Evolutionary conservation across 129 eudicot genomes (phyloP).

Genomic region (Artemisia tridentata): DNA sequence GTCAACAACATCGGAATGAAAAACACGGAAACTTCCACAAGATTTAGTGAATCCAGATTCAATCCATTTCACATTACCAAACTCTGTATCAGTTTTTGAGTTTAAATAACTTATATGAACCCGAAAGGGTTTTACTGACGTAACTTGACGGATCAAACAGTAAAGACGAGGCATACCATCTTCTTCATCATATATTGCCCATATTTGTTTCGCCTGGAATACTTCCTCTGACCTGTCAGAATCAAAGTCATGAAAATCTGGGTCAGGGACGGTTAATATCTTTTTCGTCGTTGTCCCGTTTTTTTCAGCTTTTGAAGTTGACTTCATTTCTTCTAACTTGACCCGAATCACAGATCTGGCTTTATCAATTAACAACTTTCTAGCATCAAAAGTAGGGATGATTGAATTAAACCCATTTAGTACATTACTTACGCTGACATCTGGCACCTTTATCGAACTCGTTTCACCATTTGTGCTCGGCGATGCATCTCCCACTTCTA

Average conservation of each 20-base stretch:
- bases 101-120: slow-evolving; percentile 70
- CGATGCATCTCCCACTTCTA: slow-evolving; percentile 39
- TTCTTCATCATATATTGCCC: slow-evolving; percentile 97
- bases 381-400: slow-evolving; percentile 48
- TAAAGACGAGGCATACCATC: slow-evolving; percentile 96
- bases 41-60: slow-evolving; percentile 88
- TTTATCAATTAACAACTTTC: slow-evolving; percentile 68
- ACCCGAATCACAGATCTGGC: slow-evolving; percentile 61
- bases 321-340: slow-evolving; percentile 67
- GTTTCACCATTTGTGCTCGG: slow-evolving; percentile 42
- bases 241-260: slow-evolving; percentile 94
- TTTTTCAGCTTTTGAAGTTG: slow-evolving; percentile 48
- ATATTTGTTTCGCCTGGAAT: slow-evolving; percentile 82
- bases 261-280: slow-evolving; percentile 74
- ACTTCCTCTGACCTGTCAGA: slow-evolving; percentile 75
- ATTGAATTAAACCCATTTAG: slow-evolving; percentile 38
- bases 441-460: slow-evolving; percentile 30
- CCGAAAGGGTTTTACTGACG: slow-evolving; percentile 77
- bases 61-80: slow-evolving; percentile 63
- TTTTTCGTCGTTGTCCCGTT: slow-evolving; percentile 20
- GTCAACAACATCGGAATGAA: slow-evolving; percentile 64
- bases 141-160: slow-evolving; percentile 75
- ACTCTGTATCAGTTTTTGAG: slow-evolving; percentile 81
- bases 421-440: slow-evolving; percentile 22
- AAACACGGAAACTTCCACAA: slow-evolving; percentile 81